Evolutionary conservation across 495 filamentous ascomycete genomes (phyloP).

Genomic region (Aspergillus incahuasiensis): DNA sequence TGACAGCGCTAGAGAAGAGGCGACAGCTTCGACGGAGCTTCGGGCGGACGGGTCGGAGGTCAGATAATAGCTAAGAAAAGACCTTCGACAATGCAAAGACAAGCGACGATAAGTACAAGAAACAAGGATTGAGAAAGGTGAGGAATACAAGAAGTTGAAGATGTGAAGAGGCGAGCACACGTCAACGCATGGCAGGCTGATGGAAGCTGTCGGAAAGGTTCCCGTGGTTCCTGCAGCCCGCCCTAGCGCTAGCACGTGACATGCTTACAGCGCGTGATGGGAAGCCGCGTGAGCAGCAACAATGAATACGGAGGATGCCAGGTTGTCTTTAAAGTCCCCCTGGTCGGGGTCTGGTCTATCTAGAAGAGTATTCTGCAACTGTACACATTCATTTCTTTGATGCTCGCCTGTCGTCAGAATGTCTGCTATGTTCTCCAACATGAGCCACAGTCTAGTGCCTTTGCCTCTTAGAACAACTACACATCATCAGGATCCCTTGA

Average conservation of each 20-base stretch:
- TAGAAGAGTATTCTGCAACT: too few relatives aligned
- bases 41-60: slow-evolving; percentile 21
- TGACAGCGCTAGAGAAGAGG: slow-evolving; percentile 34
- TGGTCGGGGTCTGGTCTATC: too few relatives aligned
- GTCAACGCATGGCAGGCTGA: slow-evolving; percentile 37
- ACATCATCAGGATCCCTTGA: slow-evolving; percentile 36
- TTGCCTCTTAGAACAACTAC: slow-evolving; percentile 27
- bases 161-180: slow-evolving; percentile 34
- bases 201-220: slow-evolving; percentile 23
- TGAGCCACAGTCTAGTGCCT: slow-evolving; percentile 22
- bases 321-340: too few relatives aligned
- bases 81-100: slow-evolving; percentile 1
- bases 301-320: too few relatives aligned
- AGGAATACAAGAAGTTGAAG: slow-evolving; percentile 21
- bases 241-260: slow-evolving; percentile 24
- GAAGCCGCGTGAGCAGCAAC: slow-evolving; percentile 9
- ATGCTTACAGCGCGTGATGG: slow-evolving; percentile 11
- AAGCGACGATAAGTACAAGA: slow-evolving; percentile 12
- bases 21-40: slow-evolving; percentile 38
- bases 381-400: too few relatives aligned
- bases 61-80: background rate
- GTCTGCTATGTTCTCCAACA: slow-evolving; percentile 30
- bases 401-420: slow-evolving; percentile 15
- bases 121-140: slow-evolving; percentile 17
- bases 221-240: slow-evolving; percentile 22